Conservation (phyloP, 768 basidiomycete species). For the Boletus patriciae region DNA sequence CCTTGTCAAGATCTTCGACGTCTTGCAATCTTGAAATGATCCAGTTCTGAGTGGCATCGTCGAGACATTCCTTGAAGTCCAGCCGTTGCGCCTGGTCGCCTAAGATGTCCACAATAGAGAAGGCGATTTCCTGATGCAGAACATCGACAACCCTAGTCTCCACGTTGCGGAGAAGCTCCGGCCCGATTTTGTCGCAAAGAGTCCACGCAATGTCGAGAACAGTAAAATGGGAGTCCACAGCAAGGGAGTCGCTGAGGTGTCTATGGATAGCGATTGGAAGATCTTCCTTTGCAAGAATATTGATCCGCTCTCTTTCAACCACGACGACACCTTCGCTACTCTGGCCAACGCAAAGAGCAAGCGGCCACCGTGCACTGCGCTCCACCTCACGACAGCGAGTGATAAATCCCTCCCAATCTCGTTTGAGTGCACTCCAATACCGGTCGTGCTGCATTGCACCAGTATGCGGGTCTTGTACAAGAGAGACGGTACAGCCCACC, state of each 20-base stretch:
- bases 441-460: conserved; percentile 76
- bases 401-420: conserved; percentile 96
- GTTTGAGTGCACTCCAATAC: conserved; percentile 81
- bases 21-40: conserved; percentile 58
- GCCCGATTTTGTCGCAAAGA: conserved; percentile 59
- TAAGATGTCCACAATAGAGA: conserved; percentile 73
- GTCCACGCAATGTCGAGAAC: conserved; percentile 65
- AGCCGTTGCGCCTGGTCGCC: conserved; percentile 59
- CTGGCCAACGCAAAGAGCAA: conserved; percentile 55
- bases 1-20: conserved; percentile 55
- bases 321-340: conserved; percentile 51
- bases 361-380: conserved; percentile 78
- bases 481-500: conserved; percentile 81
- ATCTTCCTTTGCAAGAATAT: conserved; percentile 64
- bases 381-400: conserved; percentile 90
- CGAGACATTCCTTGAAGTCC: conserved; percentile 55
- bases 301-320: conserved; percentile 77
- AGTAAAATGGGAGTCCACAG: conserved; percentile 51
- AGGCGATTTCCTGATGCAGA: conserved; percentile 74
- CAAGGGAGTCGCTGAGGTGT: conserved; percentile 44
- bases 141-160: conserved; percentile 63
- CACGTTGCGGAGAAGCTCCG: conserved; percentile 52
- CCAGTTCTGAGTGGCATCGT: conserved; percentile 62
- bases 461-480: conserved; percentile 72
- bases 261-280: conserved; percentile 59